phyloP scores from a whole-genome alignment of 805 yeast genomes.

The Novakomyces olei region DNA sequence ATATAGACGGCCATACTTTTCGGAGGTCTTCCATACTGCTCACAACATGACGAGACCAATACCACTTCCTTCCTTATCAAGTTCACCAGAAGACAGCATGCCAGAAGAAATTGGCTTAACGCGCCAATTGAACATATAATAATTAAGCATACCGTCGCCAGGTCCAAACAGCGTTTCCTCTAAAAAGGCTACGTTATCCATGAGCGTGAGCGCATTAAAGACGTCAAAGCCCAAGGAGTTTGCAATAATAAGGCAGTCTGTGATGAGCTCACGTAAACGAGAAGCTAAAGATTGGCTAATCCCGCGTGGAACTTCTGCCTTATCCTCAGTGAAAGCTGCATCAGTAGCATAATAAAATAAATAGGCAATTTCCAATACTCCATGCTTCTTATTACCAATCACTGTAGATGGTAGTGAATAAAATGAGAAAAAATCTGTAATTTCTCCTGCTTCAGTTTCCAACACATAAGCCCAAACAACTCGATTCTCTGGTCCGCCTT shows the following conservation, averaged over 20 bases:
- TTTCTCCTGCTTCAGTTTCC: constrained; percentile 28
- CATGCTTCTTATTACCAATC: constrained; percentile 32
- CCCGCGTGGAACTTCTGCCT: constrained; percentile 19
- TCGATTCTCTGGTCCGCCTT: constrained; percentile 21
- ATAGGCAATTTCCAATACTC: constrained; percentile 65
- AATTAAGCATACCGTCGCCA: constrained; percentile 84
- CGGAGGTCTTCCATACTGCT: constrained; percentile 1
- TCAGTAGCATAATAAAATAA: constrained; percentile 74
- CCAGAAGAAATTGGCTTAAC: constrained; percentile 73
- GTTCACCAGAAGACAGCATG: constrained; percentile 31
- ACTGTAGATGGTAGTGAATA: constrained; percentile 77
- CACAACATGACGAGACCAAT: constrained; percentile 76
- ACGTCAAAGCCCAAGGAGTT: constrained; percentile 50
- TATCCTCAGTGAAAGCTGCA: constrained; percentile 21
- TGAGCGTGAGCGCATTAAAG: constrained; percentile 76
- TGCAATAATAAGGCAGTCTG: constrained; percentile 57
- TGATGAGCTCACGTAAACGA: constrained; percentile 39
- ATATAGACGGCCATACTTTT: too few relatives aligned
- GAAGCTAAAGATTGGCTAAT: constrained; percentile 24
- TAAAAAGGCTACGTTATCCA: constrained; percentile 69
- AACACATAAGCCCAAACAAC: constrained; percentile 67
- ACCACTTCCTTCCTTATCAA: constrained; percentile 44
- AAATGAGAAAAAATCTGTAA: constrained; percentile 79
- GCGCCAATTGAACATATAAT: constrained; percentile 75
- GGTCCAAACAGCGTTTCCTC: constrained; percentile 69